Percentiles rank a stretch among this genome's conserved stretches.
Evolutionary conservation across 352 stramenopile genomes (phyloP).

Genomic region (Halophytophthora batemanensis): DNA sequence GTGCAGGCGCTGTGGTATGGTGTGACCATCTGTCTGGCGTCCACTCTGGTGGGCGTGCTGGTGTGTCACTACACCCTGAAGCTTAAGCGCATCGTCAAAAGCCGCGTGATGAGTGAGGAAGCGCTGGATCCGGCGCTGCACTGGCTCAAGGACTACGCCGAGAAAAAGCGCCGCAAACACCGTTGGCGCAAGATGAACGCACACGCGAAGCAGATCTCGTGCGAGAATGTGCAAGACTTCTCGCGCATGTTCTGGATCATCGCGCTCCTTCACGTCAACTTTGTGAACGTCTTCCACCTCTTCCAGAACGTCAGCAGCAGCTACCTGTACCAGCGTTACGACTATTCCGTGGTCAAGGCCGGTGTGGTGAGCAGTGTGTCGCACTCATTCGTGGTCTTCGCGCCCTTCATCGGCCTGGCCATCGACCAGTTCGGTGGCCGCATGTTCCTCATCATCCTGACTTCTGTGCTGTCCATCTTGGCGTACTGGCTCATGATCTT

Average conservation of each 20-base stretch:
- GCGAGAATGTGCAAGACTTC: slow-evolving; percentile 66
- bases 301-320: slow-evolving; percentile 91
- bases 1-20: slow-evolving; percentile 85
- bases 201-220: slow-evolving; percentile 45
- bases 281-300: slow-evolving; percentile 90
- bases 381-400: slow-evolving; percentile 81
- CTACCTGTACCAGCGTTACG: slow-evolving; percentile 84
- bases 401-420: slow-evolving; percentile 83
- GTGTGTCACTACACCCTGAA: slow-evolving; percentile 59
- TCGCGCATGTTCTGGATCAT: slow-evolving; percentile 88
- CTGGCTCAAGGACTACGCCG: slow-evolving; percentile 71
- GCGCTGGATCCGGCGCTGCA: slow-evolving; percentile 50
- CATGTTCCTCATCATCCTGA: slow-evolving; percentile 74
- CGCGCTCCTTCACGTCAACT: slow-evolving; percentile 80
- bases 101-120: slow-evolving; percentile 50
- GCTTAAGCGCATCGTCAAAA: slow-evolving; percentile 66
- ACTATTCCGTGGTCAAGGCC: slow-evolving; percentile 83
- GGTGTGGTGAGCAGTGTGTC: slow-evolving; percentile 78
- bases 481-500: slow-evolving; percentile 87
- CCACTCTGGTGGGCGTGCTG: slow-evolving; percentile 43
- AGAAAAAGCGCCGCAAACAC: slow-evolving; percentile 58
- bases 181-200: slow-evolving; percentile 30
- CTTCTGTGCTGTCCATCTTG: slow-evolving; percentile 67
- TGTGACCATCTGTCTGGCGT: slow-evolving; percentile 53
- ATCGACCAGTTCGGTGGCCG: slow-evolving; percentile 89